Evolutionary conservation across 2,329 filamentous ascomycete species (phyloP).

Genomic region (Clarireedia paspali): DNA sequence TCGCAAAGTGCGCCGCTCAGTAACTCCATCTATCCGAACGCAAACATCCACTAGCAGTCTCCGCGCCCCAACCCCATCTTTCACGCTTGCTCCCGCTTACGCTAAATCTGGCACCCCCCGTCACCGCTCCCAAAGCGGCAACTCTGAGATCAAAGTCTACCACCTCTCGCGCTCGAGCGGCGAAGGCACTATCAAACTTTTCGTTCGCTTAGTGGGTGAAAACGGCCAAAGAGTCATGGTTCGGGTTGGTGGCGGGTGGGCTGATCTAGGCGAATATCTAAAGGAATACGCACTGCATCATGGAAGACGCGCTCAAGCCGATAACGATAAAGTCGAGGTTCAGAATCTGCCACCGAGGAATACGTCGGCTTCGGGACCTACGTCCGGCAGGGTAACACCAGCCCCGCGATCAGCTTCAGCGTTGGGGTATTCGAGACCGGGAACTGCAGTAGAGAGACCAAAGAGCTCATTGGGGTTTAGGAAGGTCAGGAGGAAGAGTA

Average conservation of each 20-base stretch:
- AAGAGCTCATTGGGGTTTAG: constrained; percentile 23
- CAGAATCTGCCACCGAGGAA: constrained; percentile 40
- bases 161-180: constrained; percentile 80
- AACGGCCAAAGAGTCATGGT: constrained; percentile 93
- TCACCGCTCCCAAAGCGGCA: constrained; percentile 41
- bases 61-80: constrained; percentile 54
- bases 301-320: constrained; percentile 54
- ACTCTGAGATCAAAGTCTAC: constrained; percentile 81
- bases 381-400: constrained; percentile 36
- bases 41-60: constrained; percentile 16
- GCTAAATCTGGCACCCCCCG: constrained; percentile 35
- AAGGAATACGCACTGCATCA: constrained; percentile 92
- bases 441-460: constrained; percentile 22
- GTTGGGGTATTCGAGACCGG: constrained; percentile 13
- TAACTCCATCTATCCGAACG: constrained; percentile 23
- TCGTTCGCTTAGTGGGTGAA: constrained; percentile 87
- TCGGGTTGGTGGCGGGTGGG: constrained; percentile 95
- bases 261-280: constrained; percentile 89
- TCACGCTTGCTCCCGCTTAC: constrained; percentile 59
- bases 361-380: constrained; percentile 15
- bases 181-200: constrained; percentile 86
- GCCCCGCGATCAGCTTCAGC: constrained; percentile 21
- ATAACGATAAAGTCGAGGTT: constrained; percentile 50
- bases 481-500: constrained; percentile 21
- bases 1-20: constrained; percentile 30